These are phyloP conservation scores for Aurantiochytrium sp. DNA, from an alignment of 108 stramenopile species.

Conservation along the genomic window DNA sequence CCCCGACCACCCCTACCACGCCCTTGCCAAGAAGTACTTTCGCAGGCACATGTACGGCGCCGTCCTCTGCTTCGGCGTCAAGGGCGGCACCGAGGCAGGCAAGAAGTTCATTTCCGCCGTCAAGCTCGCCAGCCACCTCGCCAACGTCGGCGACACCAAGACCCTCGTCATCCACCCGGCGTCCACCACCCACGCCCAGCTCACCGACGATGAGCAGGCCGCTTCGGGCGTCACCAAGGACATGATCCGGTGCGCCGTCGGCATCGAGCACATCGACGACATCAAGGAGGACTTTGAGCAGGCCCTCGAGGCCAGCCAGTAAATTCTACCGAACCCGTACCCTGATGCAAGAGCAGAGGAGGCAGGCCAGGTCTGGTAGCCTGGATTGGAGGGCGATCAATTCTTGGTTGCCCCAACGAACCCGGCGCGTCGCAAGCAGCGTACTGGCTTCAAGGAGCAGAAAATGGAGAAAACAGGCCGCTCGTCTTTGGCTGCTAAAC, in stretches of 20 bases:
- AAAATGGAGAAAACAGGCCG: too few relatives aligned
- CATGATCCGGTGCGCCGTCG: slow-evolving; percentile 72
- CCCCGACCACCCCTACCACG: slow-evolving; percentile 56
- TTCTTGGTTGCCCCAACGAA: too few relatives aligned
- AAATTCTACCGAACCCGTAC: too few relatives aligned
- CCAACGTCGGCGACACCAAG: slow-evolving; percentile 82
- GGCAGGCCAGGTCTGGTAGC: too few relatives aligned
- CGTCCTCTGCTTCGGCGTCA: slow-evolving; percentile 74
- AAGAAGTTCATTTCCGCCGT: slow-evolving; percentile 68
- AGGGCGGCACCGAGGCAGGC: slow-evolving; percentile 57
- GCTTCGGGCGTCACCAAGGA: slow-evolving; percentile 68
- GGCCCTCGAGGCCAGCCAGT: not conserved
- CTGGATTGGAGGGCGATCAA: too few relatives aligned
- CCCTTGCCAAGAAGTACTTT: slow-evolving; percentile 68
- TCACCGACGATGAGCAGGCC: slow-evolving; percentile 63
- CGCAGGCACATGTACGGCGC: slow-evolving; percentile 59
- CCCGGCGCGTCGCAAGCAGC: too few relatives aligned
- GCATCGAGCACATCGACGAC: slow-evolving; percentile 61
- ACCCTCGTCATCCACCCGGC: slow-evolving; percentile 80
- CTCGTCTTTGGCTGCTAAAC: too few relatives aligned
- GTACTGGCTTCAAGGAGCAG: too few relatives aligned
- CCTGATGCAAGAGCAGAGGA: too few relatives aligned
- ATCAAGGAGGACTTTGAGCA: slow-evolving; percentile 35
- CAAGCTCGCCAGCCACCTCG: slow-evolving; percentile 71
- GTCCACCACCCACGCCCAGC: slow-evolving; percentile 76